These are phyloP conservation scores for Clitocybe nebularis DNA, from an alignment of 1,284 basidiomycete species.

Conservation along the genomic window DNA sequence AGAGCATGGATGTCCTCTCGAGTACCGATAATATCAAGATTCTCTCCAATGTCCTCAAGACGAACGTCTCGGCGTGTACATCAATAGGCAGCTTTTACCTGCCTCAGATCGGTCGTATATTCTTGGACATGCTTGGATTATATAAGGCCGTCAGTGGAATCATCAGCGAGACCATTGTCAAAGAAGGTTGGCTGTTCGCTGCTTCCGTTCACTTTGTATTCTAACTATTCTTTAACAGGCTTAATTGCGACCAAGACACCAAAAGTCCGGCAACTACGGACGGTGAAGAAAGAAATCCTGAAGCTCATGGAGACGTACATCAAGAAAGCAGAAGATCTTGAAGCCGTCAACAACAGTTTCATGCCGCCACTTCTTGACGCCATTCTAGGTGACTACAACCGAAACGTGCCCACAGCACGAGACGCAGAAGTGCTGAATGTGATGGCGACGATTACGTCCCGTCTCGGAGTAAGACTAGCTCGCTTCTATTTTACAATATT, in stretches of 20 bases:
- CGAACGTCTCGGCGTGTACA: constrained; percentile 96
- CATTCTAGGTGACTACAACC: constrained; percentile 94
- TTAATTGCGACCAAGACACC: constrained; percentile 96
- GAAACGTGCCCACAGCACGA: constrained; percentile 90
- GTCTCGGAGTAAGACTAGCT: constrained; percentile 71
- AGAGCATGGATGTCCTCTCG: constrained; percentile 89
- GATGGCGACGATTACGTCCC: constrained; percentile 93
- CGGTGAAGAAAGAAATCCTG: constrained; percentile 98
- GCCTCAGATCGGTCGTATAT: constrained; percentile 94
- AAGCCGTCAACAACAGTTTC: constrained; percentile 87
- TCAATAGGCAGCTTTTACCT: constrained; percentile 97
- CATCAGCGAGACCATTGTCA: constrained; percentile 90
- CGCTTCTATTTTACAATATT: background rate
- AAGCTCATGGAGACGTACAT: constrained; percentile 98
- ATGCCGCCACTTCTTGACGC: constrained; percentile 97
- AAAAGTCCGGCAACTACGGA: constrained; percentile 90
- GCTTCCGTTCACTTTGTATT: background rate
- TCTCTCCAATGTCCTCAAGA: constrained; percentile 95
- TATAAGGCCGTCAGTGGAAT: constrained; percentile 99
- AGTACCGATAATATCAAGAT: constrained; percentile 97
- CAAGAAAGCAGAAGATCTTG: constrained; percentile 93
- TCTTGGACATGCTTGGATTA: constrained; percentile 97
- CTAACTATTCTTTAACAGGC: constrained; percentile 41
- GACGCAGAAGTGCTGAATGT: constrained; percentile 98
- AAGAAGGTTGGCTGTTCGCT: constrained; percentile 59